These are phyloP conservation scores for Cordyceps militaris DNA, from an alignment of 2,329 filamentous ascomycete species.

Conservation along the genomic window DNA sequence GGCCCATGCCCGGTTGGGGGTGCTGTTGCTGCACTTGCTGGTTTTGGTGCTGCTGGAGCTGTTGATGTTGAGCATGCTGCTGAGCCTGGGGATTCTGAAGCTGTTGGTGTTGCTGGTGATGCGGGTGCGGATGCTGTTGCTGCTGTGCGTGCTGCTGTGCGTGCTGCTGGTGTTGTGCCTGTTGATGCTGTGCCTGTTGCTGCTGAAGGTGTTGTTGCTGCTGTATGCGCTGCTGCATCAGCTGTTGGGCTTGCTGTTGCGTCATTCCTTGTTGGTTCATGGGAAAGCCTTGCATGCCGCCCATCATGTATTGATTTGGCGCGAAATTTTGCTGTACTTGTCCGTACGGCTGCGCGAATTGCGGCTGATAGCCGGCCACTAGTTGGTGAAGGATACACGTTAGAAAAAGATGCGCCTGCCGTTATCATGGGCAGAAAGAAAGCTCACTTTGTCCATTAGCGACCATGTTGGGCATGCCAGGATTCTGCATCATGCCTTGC, in stretches of 20 bases:
- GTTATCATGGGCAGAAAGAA: slow-evolving; percentile 11
- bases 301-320: slow-evolving; percentile 43
- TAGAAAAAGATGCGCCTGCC: neutral
- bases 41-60: slow-evolving; percentile 20
- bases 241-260: slow-evolving; percentile 37
- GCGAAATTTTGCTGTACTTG: slow-evolving; percentile 42
- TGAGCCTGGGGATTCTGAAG: slow-evolving; percentile 24
- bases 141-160: slow-evolving; percentile 30
- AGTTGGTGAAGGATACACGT: neutral
- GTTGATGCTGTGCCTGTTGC: slow-evolving; percentile 25
- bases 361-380: slow-evolving; percentile 54
- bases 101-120: slow-evolving; percentile 26
- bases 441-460: slow-evolving; percentile 53
- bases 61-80: slow-evolving; percentile 22
- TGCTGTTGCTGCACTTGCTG: slow-evolving; percentile 14
- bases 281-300: slow-evolving; percentile 46
- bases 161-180: slow-evolving; percentile 34
- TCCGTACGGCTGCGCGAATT: slow-evolving; percentile 53
- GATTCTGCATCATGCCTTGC: slow-evolving; percentile 57
- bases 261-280: slow-evolving; percentile 48
- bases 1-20: slow-evolving; percentile 16
- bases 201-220: slow-evolving; percentile 22
- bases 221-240: slow-evolving; percentile 35
- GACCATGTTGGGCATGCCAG: slow-evolving; percentile 52
- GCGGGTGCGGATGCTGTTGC: slow-evolving; percentile 25